These are phyloP conservation scores for Clonostachys sp. DNA, from an alignment of 2,329 filamentous ascomycete species.

Conservation along the genomic window DNA sequence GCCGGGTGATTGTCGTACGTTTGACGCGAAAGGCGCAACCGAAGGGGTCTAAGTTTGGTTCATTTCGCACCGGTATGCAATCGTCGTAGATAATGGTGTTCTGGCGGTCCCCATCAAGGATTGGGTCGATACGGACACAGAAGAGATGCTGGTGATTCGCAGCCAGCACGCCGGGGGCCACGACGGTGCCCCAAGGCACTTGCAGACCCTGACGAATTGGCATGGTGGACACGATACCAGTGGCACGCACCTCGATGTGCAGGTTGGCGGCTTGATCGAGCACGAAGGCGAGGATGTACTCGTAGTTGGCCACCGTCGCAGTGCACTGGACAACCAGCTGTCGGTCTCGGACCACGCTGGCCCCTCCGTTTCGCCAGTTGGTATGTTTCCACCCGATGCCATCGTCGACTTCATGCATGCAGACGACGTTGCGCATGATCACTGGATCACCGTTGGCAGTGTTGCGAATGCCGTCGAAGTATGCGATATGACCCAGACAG, in stretches of 20 bases:
- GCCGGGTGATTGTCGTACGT: constrained; percentile 32
- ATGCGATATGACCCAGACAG: constrained; percentile 63
- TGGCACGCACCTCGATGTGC: constrained; percentile 22
- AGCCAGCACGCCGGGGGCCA: constrained; percentile 54
- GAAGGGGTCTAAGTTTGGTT: constrained; percentile 41
- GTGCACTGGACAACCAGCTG: constrained; percentile 57
- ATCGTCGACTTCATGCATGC: constrained; percentile 24
- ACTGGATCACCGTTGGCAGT: constrained; percentile 46
- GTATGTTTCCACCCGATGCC: constrained; percentile 60
- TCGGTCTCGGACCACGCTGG: constrained; percentile 48
- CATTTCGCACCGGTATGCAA: constrained; percentile 4
- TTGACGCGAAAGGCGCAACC: constrained; percentile 35
- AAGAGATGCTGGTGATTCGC: constrained; percentile 68
- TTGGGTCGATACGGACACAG: constrained; percentile 58
- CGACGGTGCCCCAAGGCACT: constrained; percentile 54
- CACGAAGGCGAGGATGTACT: constrained; percentile 38
- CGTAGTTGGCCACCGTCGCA: constrained; percentile 60
- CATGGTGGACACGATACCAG: constrained; percentile 34
- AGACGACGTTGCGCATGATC: constrained; percentile 36
- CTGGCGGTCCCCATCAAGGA: constrained; percentile 52
- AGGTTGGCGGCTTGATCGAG: constrained; percentile 48
- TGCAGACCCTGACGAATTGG: constrained; percentile 50
- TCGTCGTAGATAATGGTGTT: constrained; percentile 7
- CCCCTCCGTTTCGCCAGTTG: constrained; percentile 52
- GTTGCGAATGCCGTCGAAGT: constrained; percentile 53